Base-by-base conservation (phyloP, 2,329 filamentous ascomycete species). In the Alternaria triticimaculans region DNA sequence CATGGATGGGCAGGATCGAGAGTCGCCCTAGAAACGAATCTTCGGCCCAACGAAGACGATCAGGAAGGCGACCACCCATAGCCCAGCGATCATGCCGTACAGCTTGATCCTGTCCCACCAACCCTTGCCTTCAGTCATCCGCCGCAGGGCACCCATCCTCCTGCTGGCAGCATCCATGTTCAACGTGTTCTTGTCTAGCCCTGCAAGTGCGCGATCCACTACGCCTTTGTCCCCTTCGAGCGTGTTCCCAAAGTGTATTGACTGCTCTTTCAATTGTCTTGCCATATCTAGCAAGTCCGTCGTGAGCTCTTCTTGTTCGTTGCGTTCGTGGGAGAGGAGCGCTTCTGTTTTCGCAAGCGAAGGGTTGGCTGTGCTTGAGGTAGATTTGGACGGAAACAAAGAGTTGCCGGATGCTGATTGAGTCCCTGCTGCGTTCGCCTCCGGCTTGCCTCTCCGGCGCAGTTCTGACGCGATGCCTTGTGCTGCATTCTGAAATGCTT, bases 1-100 rank as follows among this genome's bases (percentile, higher is more conserved):
- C 37, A 46, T 18, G 28, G 23, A 26, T 21, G 43, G 15, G 23
- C 12, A 37, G 18, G 28, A 28, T 20, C 20, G 15, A 51, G 15
- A 15, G 18, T 50, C 23, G 45, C 65, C 56, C 41, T 62, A 97
- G 75, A 97, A 96, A 74, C 95, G 87, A 77, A 97, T 81, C 84
- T 97, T 98, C 0, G 95, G 95, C 76, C 93, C 83, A 55, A 95
- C 86, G 83, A 95, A 95, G 12, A 97, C 94, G 68, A 97, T 80
- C 77, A 96, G 72, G 37, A 97, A 83, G 18, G 93, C 87, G 25
- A 88, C 81, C n/a, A 96, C 72, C 90, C 93, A 95, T 66, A 97
- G 80, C 28, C 88, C 93, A 72, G 90, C 92, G 53, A 97, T 94
- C 86, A 92, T 91, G 43, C 85, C 90, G 83, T 96, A 97, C 64